Evolutionary conservation across 768 basidiomycete genomes (phyloP).

Genomic region (Tricholoma bakamatsutake): DNA sequence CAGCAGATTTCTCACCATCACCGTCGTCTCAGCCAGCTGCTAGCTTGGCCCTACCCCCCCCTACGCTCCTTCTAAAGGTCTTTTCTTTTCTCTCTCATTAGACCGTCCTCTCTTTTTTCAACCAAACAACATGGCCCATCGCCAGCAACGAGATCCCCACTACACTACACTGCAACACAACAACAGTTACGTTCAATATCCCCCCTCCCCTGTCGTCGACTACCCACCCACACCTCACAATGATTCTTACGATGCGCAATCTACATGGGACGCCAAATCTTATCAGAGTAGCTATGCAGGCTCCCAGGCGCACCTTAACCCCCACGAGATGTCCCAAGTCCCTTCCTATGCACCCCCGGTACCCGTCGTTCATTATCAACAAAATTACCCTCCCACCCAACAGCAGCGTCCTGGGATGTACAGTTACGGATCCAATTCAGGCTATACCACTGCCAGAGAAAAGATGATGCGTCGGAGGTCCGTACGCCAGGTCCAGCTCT

Average conservation of each 20-base stretch:
- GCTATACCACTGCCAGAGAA: constrained; percentile 66
- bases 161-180: constrained; percentile 24
- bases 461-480: constrained; percentile 81
- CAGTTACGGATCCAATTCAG: constrained; percentile 40
- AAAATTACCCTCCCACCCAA: constrained; percentile 59
- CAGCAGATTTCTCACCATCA: constrained; percentile 8
- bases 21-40: background rate
- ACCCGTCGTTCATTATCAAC: constrained; percentile 47
- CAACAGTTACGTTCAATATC: constrained; percentile 15
- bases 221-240: constrained; percentile 35
- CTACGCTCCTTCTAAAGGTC: constrained; percentile 9
- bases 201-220: constrained; percentile 23
- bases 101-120: constrained; percentile 22
- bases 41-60: constrained; percentile 1
- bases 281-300: constrained; percentile 60
- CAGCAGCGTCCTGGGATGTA: constrained; percentile 40
- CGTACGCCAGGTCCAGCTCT: constrained; percentile 71
- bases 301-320: constrained; percentile 69
- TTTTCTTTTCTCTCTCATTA: constrained; percentile 4
- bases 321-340: constrained; percentile 56
- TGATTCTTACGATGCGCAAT: constrained; percentile 35
- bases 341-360: constrained; percentile 40
- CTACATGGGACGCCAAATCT: constrained; percentile 52
- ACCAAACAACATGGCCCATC: constrained; percentile 43
- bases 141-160: constrained; percentile 50